phyloP scores from a whole-genome alignment of 1,284 basidiomycete genomes.

The Cryptococcus neoformans region DNA sequence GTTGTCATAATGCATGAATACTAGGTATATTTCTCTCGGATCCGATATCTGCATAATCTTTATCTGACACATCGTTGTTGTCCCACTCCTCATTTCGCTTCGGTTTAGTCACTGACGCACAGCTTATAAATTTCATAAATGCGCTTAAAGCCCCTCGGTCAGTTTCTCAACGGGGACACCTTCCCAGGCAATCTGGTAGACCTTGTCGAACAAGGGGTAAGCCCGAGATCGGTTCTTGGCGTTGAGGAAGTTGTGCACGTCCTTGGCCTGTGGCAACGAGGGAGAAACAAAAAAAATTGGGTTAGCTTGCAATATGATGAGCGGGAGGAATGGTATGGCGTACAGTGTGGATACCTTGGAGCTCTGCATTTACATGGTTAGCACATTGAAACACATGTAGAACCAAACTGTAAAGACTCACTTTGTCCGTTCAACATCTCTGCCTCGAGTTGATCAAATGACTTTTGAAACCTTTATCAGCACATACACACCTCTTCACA shows the following conservation, averaged over 20 bases:
- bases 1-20: too few species aligned
- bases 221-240: constrained; percentile 52
- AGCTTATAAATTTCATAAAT: not conserved
- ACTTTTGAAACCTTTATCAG: constrained; percentile 19
- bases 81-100: too few species aligned
- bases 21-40: too few species aligned
- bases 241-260: constrained; percentile 54
- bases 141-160: constrained; percentile 33
- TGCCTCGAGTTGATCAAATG: constrained; percentile 55
- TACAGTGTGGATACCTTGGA: constrained; percentile 54
- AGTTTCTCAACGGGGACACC: constrained; percentile 48
- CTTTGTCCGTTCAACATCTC: constrained; percentile 59
- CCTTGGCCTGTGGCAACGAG: constrained; percentile 43
- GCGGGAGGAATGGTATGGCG: constrained; percentile 11
- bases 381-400: not conserved
- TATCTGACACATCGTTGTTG: too few species aligned
- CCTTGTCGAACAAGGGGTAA: constrained; percentile 57
- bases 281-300: not conserved
- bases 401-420: constrained; percentile 20
- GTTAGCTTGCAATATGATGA: not conserved
- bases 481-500: not conserved
- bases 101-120: not conserved
- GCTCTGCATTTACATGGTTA: constrained; percentile 33
- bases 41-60: too few species aligned
- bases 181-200: constrained; percentile 51